Evolutionary conservation across 192 early-diverging fungal species (phyloP).

Genomic region (Gryganskiella cystojenkinii): DNA sequence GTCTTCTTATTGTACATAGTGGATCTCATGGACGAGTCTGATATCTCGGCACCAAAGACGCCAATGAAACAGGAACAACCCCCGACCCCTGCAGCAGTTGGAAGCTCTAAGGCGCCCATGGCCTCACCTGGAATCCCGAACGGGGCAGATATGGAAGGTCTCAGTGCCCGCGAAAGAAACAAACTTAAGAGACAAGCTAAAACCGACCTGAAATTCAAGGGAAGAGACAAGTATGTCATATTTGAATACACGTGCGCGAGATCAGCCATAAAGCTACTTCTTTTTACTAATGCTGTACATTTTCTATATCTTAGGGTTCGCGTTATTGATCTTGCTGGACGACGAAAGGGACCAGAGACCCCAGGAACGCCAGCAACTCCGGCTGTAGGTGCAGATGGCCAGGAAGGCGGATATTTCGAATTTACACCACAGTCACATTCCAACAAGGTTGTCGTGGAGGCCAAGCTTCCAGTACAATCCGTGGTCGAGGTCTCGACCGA

Average conservation of each 20-base stretch:
- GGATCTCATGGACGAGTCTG: conserved; percentile 88
- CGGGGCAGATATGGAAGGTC: conserved; percentile 75
- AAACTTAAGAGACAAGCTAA: conserved; percentile 90
- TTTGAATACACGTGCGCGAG: not conserved
- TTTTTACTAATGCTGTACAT: not conserved
- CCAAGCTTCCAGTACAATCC: conserved; percentile 62
- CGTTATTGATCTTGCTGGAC: conserved; percentile 53
- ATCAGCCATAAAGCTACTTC: not conserved
- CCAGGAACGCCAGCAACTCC: conserved; percentile 36
- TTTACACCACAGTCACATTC: conserved; percentile 69
- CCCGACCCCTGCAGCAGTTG: conserved; percentile 28
- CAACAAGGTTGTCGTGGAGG: conserved; percentile 75
- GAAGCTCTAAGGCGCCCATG: conserved; percentile 12
- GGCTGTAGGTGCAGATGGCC: conserved; percentile 16
- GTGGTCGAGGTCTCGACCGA: conserved; percentile 52
- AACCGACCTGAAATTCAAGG: conserved; percentile 78
- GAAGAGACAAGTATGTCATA: conserved; percentile 71
- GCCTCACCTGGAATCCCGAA: conserved; percentile 28
- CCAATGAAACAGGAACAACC: conserved; percentile 34
- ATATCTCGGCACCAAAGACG: conserved; percentile 62
- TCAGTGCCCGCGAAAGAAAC: conserved; percentile 92
- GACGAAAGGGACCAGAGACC: conserved; percentile 38
- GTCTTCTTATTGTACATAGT: conserved; percentile 53
- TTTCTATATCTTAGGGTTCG: conserved; percentile 51
- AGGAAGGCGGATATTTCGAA: conserved; percentile 63